Conservation (phyloP, 768 basidiomycete genomes). For the Hortiboletus flavorubellus region DNA sequence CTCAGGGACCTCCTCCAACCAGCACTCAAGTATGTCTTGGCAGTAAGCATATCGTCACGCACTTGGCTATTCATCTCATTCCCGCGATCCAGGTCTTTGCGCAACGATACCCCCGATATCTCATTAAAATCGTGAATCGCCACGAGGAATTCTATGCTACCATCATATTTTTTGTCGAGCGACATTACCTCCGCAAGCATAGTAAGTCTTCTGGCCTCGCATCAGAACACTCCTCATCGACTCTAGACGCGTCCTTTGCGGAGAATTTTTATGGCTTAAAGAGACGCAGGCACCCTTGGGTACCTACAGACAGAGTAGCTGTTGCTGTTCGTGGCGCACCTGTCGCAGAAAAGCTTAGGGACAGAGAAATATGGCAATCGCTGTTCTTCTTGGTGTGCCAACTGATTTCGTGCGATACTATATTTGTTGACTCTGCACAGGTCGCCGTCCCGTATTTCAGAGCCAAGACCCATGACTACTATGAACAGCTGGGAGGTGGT, state of each 20-base stretch:
- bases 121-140: slow-evolving; percentile 84
- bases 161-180: slow-evolving; percentile 87
- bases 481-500: slow-evolving; percentile 86
- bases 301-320: slow-evolving; percentile 63
- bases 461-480: slow-evolving; percentile 87
- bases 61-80: not conserved
- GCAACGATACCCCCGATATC: slow-evolving; percentile 89
- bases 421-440: slow-evolving; percentile 28
- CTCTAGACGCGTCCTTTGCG: slow-evolving; percentile 83
- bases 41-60: slow-evolving; percentile 48
- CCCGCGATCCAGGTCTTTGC: slow-evolving; percentile 74
- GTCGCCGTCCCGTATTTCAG: slow-evolving; percentile 86
- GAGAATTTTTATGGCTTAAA: slow-evolving; percentile 97
- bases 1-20: slow-evolving; percentile 90
- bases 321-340: slow-evolving; percentile 67
- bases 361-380: slow-evolving; percentile 69
- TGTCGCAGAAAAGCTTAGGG: slow-evolving; percentile 60
- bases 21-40: slow-evolving; percentile 89
- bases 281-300: slow-evolving; percentile 65
- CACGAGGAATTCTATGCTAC: slow-evolving; percentile 96
- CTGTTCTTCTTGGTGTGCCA: slow-evolving; percentile 71
- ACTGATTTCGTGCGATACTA: not conserved
- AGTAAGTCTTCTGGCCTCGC: slow-evolving; percentile 44
- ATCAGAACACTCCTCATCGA: slow-evolving; percentile 1
- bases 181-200: slow-evolving; percentile 84